These are phyloP conservation scores for carrot (Daucus carota) DNA, from an alignment of 129 eudicot species.

Conservation along the genomic window DNA sequence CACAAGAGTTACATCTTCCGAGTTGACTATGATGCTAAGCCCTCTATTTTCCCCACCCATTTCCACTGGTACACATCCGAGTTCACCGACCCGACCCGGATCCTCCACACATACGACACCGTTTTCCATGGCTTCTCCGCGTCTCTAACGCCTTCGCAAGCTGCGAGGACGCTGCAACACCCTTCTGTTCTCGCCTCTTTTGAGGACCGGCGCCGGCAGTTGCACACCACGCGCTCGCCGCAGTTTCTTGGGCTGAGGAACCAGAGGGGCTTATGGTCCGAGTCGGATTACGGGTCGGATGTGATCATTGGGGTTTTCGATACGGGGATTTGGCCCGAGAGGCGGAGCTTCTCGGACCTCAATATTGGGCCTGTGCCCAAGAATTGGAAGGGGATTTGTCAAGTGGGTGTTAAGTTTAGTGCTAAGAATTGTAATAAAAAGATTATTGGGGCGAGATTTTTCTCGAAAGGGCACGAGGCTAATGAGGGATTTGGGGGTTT, in stretches of 20 bases:
- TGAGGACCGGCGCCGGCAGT: background rate
- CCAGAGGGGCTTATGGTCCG: background rate
- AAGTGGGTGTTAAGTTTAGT: constrained; percentile 22
- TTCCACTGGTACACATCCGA: constrained; percentile 52
- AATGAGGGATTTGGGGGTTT: constrained; percentile 5
- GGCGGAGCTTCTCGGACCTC: background rate
- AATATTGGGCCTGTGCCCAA: constrained; percentile 11
- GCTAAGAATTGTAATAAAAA: constrained; percentile 24
- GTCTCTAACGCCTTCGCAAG: constrained; percentile 30
- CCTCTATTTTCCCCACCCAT: constrained; percentile 44
- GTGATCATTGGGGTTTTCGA: constrained; percentile 4
- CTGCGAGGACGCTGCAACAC: constrained; percentile 27
- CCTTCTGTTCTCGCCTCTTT: constrained; percentile 40
- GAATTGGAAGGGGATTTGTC: background rate
- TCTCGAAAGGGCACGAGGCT: constrained; percentile 10
- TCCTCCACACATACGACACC: constrained; percentile 15
- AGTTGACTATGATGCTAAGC: constrained; percentile 34
- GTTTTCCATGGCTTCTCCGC: constrained; percentile 64
- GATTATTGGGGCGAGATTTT: background rate
- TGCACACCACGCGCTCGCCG: constrained; percentile 12
- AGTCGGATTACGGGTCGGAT: constrained; percentile 4
- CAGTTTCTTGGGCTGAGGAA: constrained; percentile 1
- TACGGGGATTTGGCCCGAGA: constrained; percentile 10
- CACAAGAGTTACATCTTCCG: constrained; percentile 43
- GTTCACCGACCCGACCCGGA: constrained; percentile 13